These are phyloP conservation scores for Fusarium temperatum DNA, from an alignment of 2,329 filamentous ascomycete genomes.

Conservation along the genomic window DNA sequence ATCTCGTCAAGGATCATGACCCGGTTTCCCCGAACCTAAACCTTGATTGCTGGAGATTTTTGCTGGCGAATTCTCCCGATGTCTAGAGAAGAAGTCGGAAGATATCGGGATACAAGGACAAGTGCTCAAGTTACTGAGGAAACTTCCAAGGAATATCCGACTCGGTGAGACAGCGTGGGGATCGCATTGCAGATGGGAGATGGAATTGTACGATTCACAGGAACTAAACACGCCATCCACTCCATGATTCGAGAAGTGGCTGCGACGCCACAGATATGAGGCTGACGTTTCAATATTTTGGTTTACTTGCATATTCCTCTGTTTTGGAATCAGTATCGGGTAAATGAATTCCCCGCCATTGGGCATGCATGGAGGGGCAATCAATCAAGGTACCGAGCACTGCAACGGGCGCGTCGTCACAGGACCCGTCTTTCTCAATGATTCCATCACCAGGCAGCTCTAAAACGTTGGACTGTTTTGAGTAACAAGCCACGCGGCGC, in stretches of 20 bases:
- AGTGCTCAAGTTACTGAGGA: conserved; percentile 6
- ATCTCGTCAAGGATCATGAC: conserved; percentile 3
- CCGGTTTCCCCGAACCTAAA: conserved; percentile 25
- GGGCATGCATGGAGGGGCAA: conserved; percentile 35
- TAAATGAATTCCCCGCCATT: conserved; percentile 32
- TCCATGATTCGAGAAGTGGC: conserved; percentile 24
- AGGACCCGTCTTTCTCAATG: conserved; percentile 14
- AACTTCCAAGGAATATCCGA: conserved; percentile 4
- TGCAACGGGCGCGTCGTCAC: conserved; percentile 27
- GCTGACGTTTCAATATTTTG: background rate
- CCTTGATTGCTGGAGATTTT: conserved; percentile 8
- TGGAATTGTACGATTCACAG: conserved; percentile 36
- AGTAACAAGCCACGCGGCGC: conserved; percentile 19
- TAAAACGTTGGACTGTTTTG: conserved; percentile 1
- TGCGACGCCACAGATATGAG: background rate
- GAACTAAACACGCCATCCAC: conserved; percentile 32
- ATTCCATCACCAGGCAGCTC: conserved; percentile 34
- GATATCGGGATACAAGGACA: conserved; percentile 4
- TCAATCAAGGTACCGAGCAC: conserved; percentile 30
- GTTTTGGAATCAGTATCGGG: background rate
- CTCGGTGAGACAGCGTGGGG: conserved; percentile 26
- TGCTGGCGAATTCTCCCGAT: conserved; percentile 13
- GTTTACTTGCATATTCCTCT: conserved; percentile 5
- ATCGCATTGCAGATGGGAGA: conserved; percentile 16
- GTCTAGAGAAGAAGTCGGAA: background rate